Base-by-base conservation (phyloP, 805 yeast genomes). In the Candida hungchunana region DNA sequence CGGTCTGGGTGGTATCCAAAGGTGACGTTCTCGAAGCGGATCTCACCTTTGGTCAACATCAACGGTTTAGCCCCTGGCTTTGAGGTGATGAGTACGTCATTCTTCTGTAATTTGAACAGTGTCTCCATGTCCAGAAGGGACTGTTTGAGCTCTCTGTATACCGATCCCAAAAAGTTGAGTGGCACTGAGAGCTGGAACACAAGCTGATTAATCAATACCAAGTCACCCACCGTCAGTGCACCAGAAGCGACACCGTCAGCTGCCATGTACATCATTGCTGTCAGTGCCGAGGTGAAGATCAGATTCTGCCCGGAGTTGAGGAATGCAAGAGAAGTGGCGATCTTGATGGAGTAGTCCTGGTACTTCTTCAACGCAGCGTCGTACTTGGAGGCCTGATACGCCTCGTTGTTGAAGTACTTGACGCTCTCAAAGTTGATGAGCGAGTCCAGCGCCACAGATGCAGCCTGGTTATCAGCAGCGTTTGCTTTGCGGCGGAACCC, bases 201-300 rank as follows among this genome's bases (percentile, higher is more conserved):
- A 38, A 93, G 71, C 63, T 93, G 98, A 61, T 93, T 93, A 46
- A 93, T 90, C 42, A 93, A 67, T 15, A 93, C 97, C 53, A 93
- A 68, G 57, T 93, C 98, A 48, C 98, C 98, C 15, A 93, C 97
- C 1, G 94, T 82, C 37, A 93, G 65, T 1, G 75, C 60, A 0
- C 96, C 96, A 3, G 73, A 60, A 11, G 87, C 78, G n/a, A 93
- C 93, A 18, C 97, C 97, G 37, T 79, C 77, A 51, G 96, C 86
- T 12, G 96, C 97, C 95, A 93, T 81, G 59, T 85, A 93, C 98
- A 93, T 93, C 94, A 93, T 93, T 2, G 80, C 84, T 2, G 98
- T 93, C 44, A 93, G 66, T 2, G 98, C 97, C 26, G 84, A 62
- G 0, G 97, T 85, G 62, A 84, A 84, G 21, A 84, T 84, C 37